Evolutionary conservation across 1,284 basidiomycete genomes (phyloP), one percentile per base, ranked within the genome.

Genomic region (Amylostereum chailletii): DNA sequence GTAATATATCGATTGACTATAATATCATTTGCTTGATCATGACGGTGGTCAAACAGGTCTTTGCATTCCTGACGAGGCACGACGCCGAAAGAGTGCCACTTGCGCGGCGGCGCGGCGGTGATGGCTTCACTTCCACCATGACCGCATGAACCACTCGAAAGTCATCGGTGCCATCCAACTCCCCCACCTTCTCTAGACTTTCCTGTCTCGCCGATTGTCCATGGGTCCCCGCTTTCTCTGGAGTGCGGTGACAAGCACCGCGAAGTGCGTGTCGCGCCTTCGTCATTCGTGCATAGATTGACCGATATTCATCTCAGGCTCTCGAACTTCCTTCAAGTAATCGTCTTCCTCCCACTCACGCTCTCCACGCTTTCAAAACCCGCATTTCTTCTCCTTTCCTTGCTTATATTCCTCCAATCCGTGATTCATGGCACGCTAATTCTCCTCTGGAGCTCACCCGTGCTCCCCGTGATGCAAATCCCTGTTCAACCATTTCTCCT

Each of bases 321-420:
- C 51, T 86, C 83, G 5, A 90, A 86, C 40, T 85, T 79, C 53
- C 60, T 84, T 34, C 87, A 92, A 63, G 87, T 92, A 55, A 71
- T 93, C 50, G 76, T 92, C 31, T 92, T 86, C 66, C 77, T 93
- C 47, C 90, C 90, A 1, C 71, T 93, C 51, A 90, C 83, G 38
- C 75, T 86, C 57, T 87, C 83, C 52, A 91, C 86, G 3, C 74
- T 93, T 53, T 86, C 86, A 39, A 83, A 78, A 30, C 74, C 83
- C 32, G 87, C 86, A 1, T 90, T 93, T 60, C 77, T 93, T 33
- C 71, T 90, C 37, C 76, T 90, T 37, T 91, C 89, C 7, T 72
- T 93, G 42, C 78, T 92, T 11, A 74, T 91, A 45, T 82, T 86
- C 57, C 60, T 78, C 34, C 85, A 90, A 62, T 78, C 85, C 0